Conservation (phyloP, 2,329 filamentous ascomycete species). For the Pyricularia sp. region DNA sequence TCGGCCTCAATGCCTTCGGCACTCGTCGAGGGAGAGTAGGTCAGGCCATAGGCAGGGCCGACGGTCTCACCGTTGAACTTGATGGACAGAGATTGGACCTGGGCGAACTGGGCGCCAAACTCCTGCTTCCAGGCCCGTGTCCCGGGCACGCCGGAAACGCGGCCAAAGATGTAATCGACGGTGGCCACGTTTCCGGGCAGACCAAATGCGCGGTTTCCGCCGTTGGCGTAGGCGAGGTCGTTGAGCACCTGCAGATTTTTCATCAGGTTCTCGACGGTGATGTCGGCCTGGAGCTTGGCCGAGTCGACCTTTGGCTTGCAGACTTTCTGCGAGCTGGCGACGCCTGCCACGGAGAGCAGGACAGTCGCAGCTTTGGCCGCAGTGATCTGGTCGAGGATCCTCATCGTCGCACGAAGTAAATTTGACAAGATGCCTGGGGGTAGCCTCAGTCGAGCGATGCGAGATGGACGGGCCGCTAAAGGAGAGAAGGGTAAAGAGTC, state of each 20-base stretch:
- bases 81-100: constrained; percentile 26
- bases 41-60: constrained; percentile 19
- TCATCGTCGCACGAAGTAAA: not conserved
- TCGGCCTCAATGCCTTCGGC: constrained; percentile 27
- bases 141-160: constrained; percentile 25
- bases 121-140: constrained; percentile 31
- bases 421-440: not conserved
- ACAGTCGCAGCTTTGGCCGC: not conserved
- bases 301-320: constrained; percentile 15
- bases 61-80: constrained; percentile 21
- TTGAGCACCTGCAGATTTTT: constrained; percentile 32
- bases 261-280: constrained; percentile 28
- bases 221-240: constrained; percentile 31
- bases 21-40: constrained; percentile 33
- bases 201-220: constrained; percentile 48
- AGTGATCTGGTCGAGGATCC: not conserved
- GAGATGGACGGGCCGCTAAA: not conserved
- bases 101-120: constrained; percentile 30
- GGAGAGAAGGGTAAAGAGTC: not conserved
- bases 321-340: not conserved
- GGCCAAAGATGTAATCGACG: constrained; percentile 24
- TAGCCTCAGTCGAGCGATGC: not conserved
- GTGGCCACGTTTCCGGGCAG: constrained; percentile 45
- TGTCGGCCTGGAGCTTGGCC: constrained; percentile 23
- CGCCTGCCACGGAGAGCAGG: constrained; percentile 2